A percentile compares a stretch with the other conserved stretches of the same genome.
Evolutionary conservation across 495 filamentous ascomycete genomes (phyloP).

Genomic region (Pyrenula aspistea): DNA sequence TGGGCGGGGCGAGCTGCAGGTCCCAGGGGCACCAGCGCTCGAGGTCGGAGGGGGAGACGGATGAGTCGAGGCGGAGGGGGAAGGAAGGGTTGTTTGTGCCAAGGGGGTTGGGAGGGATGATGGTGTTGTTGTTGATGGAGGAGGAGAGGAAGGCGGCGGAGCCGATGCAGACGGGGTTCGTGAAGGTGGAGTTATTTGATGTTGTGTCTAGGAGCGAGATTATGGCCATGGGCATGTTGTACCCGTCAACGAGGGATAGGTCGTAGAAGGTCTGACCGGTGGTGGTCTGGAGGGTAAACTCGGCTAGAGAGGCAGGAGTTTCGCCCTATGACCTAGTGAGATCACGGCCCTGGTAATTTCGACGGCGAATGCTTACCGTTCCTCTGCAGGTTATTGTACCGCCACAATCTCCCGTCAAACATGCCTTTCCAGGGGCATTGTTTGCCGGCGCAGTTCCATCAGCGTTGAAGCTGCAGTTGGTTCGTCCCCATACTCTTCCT

Average conservation of each 20-base stretch:
- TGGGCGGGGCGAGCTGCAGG: constrained; percentile 50
- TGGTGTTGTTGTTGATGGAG: constrained; percentile 3
- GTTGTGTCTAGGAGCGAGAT: constrained; percentile 44
- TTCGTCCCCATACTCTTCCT: constrained; percentile 69
- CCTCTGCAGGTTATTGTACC: constrained; percentile 51
- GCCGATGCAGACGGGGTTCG: constrained; percentile 59
- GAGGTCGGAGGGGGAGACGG: constrained; percentile 33
- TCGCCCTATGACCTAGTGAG: constrained; percentile 58
- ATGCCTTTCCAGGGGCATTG: constrained; percentile 40
- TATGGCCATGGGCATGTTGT: constrained; percentile 65
- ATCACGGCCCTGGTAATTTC: constrained; percentile 56
- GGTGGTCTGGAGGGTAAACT: constrained; percentile 55
- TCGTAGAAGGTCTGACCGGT: constrained; percentile 64
- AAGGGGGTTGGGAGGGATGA: constrained; percentile 17
- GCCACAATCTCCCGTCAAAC: constrained; percentile 62
- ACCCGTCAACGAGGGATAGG: constrained; percentile 75
- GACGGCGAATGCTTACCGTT: constrained; percentile 53
- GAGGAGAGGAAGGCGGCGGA: constrained; percentile 40
- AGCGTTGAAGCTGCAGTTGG: constrained; percentile 63
- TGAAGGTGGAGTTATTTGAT: constrained; percentile 54
- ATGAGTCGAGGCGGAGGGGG: constrained; percentile 50
- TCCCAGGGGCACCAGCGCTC: constrained; percentile 69
- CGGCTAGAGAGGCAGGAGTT: constrained; percentile 57
- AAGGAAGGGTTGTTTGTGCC: constrained; percentile 47
- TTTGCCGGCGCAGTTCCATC: constrained; percentile 37